Conservation (phyloP, 768 basidiomycete genomes). For the Tulasnella sp. region DNA sequence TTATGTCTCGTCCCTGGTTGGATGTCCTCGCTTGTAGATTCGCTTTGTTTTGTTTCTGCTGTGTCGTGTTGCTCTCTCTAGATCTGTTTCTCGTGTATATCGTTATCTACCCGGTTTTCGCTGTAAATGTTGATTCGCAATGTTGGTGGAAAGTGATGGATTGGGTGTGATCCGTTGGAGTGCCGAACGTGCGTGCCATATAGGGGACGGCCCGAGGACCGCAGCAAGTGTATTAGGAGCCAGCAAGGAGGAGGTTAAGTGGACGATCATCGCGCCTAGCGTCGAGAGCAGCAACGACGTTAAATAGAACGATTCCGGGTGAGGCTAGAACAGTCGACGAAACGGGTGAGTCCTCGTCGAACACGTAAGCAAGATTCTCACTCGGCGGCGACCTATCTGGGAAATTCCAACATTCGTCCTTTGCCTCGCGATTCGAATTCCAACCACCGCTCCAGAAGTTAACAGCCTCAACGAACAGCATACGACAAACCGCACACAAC, state of each 20-base stretch:
- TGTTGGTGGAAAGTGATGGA: conserved; percentile 60
- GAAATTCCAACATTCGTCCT: neutral
- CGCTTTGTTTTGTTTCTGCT: no score
- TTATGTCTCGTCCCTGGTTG: no score
- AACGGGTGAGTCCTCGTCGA: neutral
- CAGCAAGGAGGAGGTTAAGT: neutral
- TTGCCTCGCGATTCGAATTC: conserved; percentile 5
- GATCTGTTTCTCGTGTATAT: no score
- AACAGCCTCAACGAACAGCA: neutral
- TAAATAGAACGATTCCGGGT: neutral
- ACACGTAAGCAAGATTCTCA: neutral
- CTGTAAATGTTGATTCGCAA: no score
- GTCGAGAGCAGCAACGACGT: no score
- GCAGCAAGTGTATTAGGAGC: neutral
- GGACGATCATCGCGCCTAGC: neutral
- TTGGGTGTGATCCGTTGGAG: neutral
- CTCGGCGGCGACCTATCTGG: neutral
- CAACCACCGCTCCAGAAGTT: neutral
- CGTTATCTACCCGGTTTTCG: no score
- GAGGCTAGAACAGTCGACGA: neutral
- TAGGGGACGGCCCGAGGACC: no score
- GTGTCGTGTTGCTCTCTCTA: no score
- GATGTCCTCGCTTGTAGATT: no score
- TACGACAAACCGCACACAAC: neutral
- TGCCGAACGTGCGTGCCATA: no score